Base-by-base conservation (phyloP, 495 filamentous ascomycete species). In the Pseudoneurospora amorphoporcata region DNA sequence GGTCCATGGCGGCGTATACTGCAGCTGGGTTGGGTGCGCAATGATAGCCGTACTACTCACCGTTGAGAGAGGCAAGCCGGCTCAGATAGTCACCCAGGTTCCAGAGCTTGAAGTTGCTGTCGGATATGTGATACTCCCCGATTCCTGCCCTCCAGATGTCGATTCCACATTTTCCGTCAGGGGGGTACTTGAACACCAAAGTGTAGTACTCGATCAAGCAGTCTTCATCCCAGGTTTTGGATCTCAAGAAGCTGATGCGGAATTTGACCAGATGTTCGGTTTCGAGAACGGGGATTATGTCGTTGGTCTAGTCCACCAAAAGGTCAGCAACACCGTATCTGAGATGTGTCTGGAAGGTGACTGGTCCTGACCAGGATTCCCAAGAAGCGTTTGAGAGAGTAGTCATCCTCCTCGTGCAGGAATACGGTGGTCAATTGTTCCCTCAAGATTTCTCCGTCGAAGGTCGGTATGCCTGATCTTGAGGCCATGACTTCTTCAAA, bases 71-170 rank as follows among this genome's bases (percentile, higher is more conserved):
- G 0, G 73, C 29, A 6, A 79, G 72, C 0, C 76, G 72, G 43
- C 73, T 77, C 5, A 79, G 70, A 42, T 75, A 79, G 53, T 77
- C 75, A 16, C 77, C 77, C 35, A 79, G 32, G 12, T 74, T 74
- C 75, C 76, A 74, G 2, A 79, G 53, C 61, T 72, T 68, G 35
- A 37, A 42, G 14, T 68, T 58, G n/a, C 35, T 72, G 3, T 38
- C 58, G 7, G 71, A 71, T 16, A 77, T 37, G 37, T 72, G 70
- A 3, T 73, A 69, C 2, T 41, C 39, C 17, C 58, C 75, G 10
- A 42, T 72, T 3, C 75, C 75, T 17, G 71, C 72, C 38, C 77
- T 45, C 77, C 77, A 79, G 12, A 79, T 43, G 42, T 78, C 76
- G 53, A 79, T 38, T 3, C 39, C 43, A 45, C 72, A 75, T 9